phyloP scores from a whole-genome alignment of 23 red algal genomes.

The Porphyridium purpureum region DNA sequence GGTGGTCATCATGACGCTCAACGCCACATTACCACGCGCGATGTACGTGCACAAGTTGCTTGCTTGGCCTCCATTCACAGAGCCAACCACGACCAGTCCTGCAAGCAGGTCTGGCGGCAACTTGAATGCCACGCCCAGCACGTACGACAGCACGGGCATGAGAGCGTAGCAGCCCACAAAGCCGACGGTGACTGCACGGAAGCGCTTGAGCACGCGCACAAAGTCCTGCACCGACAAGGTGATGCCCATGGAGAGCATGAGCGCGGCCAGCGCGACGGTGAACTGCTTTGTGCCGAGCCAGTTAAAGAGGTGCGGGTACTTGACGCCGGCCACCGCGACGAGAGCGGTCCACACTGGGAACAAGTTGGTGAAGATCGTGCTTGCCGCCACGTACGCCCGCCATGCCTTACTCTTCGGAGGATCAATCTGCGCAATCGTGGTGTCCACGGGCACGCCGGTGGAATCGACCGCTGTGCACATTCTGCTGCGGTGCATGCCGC shows the following conservation, averaged over 20 bases:
- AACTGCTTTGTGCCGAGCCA: slow-evolving; percentile 83
- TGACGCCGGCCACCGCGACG: slow-evolving; percentile 37
- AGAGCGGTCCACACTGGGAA: slow-evolving; percentile 89
- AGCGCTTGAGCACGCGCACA: slow-evolving; percentile 33
- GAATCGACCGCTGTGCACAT: no score
- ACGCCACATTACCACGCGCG: slow-evolving; percentile 79
- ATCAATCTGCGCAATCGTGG: no score
- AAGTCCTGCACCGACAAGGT: slow-evolving; percentile 79
- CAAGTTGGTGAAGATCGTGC: slow-evolving; percentile 85
- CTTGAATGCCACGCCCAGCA: slow-evolving; percentile 23
- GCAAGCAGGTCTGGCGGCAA: slow-evolving; percentile 48
- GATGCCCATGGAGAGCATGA: slow-evolving; percentile 99
- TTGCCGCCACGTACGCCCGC: slow-evolving; percentile 19
- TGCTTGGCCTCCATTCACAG: slow-evolving; percentile 91
- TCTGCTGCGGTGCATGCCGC: no score
- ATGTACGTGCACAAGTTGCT: slow-evolving; percentile 92
- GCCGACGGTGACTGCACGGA: slow-evolving; percentile 54
- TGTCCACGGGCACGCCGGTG: no score
- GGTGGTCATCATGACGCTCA: slow-evolving; percentile 96
- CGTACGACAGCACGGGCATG: slow-evolving; percentile 48
- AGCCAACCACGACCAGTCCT: slow-evolving; percentile 69
- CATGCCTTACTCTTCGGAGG: no score
- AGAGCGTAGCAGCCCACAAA: slow-evolving; percentile 75
- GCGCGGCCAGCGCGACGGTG: slow-evolving; percentile 58
- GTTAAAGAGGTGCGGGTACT: slow-evolving; percentile 34